Evolutionary conservation across 345 rosid genomes (phyloP), one percentile per base, ranked within the genome.

Genomic region (Lepidium sativum): DNA sequence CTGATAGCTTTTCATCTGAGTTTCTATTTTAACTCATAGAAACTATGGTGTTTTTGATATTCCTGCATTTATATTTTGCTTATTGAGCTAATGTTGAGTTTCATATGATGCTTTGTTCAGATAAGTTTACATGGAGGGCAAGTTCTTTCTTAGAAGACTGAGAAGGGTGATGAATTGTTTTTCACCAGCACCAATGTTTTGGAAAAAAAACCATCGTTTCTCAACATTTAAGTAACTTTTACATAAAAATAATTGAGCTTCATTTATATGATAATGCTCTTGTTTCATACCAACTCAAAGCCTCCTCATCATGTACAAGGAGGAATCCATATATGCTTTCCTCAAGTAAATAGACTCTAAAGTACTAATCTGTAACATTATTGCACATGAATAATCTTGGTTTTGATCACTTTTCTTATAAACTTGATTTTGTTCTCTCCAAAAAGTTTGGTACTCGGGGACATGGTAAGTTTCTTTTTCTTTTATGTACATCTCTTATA

Each of bases 291-390:
- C 32, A 77, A 79, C 64, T 86, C 78, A 42, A 90, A 75, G 73
- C 99, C 97, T 48, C 96, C 96, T 6, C 61, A 81, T 53, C 82
- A 95, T 0, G 84, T 89, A 10, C 72, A 96, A 76, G 99, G 97
- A 67, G 99, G 99, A 54, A 87, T 94, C 64, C 96, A 95, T 6
- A 87, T 94, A 20, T 94, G 96, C 63, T 94, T 94, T 61, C 99
- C 97, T 1, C 96, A 94, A 92, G 97, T 89, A 79, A 33, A 48
- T 58, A 20, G 21, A 20, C 21, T 20, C 40, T 29, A 16, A 20
- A 20, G 21, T 20, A 20, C 21, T 20, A 20, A 20, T 20, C 21
- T 20, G 21, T 20, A 20, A 20, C 21, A 20, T 20, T 20, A 20
- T 20, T 20, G 21, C 21, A 20, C 21, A 20, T 20, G 21, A 20